Evolutionary conservation across 345 rosid species (phyloP).

Genomic region (Raphanus sativus): DNA sequence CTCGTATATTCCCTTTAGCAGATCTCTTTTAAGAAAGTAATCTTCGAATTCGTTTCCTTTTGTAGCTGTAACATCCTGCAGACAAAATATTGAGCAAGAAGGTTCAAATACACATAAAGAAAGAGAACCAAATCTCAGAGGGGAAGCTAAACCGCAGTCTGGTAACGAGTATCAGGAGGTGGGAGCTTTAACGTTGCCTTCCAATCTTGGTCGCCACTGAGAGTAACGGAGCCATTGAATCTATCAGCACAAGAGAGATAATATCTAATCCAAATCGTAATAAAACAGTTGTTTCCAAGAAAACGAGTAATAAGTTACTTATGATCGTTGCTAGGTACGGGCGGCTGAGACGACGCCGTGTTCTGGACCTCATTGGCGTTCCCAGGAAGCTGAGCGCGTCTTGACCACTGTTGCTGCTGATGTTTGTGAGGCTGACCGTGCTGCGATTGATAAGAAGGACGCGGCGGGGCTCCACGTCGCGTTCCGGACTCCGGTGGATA

Average conservation of each 20-base stretch:
- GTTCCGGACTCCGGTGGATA: conserved; percentile 72
- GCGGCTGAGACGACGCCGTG: conserved; percentile 76
- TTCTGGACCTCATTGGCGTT: conserved; percentile 68
- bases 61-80: conserved; percentile 97
- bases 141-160: conserved; percentile 63
- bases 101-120: conserved; percentile 10
- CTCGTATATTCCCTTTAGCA: conserved; percentile 92
- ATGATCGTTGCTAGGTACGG: conserved; percentile 60
- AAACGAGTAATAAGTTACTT: conserved; percentile 42
- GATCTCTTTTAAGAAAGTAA: conserved; percentile 87
- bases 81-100: conserved; percentile 15
- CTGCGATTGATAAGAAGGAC: conserved; percentile 12
- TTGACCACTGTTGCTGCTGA: conserved; percentile 50
- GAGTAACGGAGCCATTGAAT: neutral
- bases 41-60: conserved; percentile 99
- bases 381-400: conserved; percentile 48
- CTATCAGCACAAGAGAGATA: neutral
- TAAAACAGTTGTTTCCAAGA: neutral
- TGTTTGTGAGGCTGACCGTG: conserved; percentile 27
- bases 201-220: conserved; percentile 85
- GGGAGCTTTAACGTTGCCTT: conserved; percentile 75
- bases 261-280: neutral
- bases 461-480: conserved; percentile 51
- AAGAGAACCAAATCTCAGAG: neutral
- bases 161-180: conserved; percentile 71